These are phyloP conservation scores for Carex parvula DNA, from an alignment of 176 grass and related monocot genomes.

Conservation along the genomic window DNA sequence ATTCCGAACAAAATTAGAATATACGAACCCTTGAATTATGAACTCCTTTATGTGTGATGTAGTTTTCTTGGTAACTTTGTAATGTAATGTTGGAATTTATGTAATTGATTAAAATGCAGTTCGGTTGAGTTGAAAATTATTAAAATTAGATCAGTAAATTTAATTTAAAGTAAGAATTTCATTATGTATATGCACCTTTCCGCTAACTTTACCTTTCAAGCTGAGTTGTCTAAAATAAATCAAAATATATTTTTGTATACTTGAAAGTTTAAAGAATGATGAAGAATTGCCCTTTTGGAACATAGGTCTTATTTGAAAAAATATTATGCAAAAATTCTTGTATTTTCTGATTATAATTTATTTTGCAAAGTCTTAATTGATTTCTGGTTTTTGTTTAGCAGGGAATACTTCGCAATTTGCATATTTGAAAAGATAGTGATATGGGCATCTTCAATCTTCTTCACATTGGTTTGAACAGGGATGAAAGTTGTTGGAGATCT, in stretches of 20 bases:
- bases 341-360: not conserved
- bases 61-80: not conserved
- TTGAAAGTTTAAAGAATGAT: not conserved
- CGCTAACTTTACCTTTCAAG: not conserved
- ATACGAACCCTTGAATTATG: not conserved
- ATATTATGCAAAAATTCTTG: not conserved
- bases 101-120: not conserved
- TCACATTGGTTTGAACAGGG: conserved; percentile 25
- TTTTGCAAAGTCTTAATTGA: not conserved
- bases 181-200: not conserved
- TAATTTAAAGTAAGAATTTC: not conserved
- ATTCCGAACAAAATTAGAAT: not conserved
- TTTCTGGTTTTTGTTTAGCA: conserved; percentile 16
- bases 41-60: too few species aligned
- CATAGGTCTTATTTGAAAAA: not conserved
- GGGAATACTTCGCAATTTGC: not conserved
- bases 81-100: not conserved
- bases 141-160: not conserved
- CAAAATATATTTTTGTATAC: not conserved
- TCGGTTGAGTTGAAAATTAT: not conserved
- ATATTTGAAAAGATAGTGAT: not conserved
- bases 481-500: conserved; percentile 11
- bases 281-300: not conserved
- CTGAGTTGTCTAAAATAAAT: not conserved
- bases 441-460: conserved; percentile 24